These are phyloP conservation scores for Phytophthora foliorum DNA, from an alignment of 352 stramenopile species.

Conservation along the genomic window DNA sequence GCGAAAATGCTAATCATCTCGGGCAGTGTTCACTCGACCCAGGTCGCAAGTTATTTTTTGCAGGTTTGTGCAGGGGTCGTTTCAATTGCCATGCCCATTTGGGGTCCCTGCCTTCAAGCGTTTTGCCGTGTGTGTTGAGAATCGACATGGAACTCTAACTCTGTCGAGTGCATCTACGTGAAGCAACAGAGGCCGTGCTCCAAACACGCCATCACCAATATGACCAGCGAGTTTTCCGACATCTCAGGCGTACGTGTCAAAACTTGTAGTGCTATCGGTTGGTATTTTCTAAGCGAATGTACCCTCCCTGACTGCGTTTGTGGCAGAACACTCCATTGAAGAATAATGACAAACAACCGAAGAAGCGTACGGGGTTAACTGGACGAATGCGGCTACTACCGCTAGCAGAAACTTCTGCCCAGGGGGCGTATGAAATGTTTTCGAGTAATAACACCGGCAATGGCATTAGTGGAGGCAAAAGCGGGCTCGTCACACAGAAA, in stretches of 20 bases:
- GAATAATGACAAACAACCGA: slow-evolving; percentile 46
- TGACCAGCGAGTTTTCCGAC: slow-evolving; percentile 69
- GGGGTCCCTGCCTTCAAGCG: slow-evolving; percentile 3
- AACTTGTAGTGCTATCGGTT: neutral
- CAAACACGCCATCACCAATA: slow-evolving; percentile 21
- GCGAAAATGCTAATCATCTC: neutral
- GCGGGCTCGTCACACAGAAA: slow-evolving; percentile 40
- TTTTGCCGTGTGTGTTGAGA: slow-evolving; percentile 25
- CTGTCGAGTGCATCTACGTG: slow-evolving; percentile 19
- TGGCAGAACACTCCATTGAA: slow-evolving; percentile 42
- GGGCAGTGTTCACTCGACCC: neutral
- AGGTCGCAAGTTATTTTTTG: slow-evolving; percentile 40
- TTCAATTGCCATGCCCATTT: slow-evolving; percentile 32
- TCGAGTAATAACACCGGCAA: slow-evolving; percentile 43
- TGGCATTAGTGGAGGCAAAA: slow-evolving; percentile 36
- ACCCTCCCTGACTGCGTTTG: neutral
- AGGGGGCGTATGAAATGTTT: slow-evolving; percentile 38
- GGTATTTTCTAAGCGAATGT: neutral
- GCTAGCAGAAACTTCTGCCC: slow-evolving; percentile 44
- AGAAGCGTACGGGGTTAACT: slow-evolving; percentile 57
- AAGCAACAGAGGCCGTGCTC: slow-evolving; percentile 17
- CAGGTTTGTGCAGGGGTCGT: slow-evolving; percentile 20
- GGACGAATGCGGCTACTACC: slow-evolving; percentile 63
- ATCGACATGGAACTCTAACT: slow-evolving; percentile 43
- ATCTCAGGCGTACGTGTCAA: slow-evolving; percentile 50